phyloP scores from a whole-genome alignment of 2,329 filamentous ascomycete genomes.

The Thyridium curvatum region DNA sequence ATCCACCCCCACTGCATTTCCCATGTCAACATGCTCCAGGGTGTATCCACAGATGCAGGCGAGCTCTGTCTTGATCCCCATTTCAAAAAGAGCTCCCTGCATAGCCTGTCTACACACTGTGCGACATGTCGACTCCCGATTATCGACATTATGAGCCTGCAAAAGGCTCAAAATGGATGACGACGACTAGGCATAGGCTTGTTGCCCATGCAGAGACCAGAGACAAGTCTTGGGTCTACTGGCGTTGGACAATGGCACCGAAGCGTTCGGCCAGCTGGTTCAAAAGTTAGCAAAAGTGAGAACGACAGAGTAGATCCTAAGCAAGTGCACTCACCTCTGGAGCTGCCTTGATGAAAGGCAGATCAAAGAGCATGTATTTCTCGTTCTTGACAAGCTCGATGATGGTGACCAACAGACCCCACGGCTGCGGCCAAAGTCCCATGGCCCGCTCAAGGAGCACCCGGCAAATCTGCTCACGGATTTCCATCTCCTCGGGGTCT shows the following conservation, averaged over 20 bases:
- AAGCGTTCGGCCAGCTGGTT: slow-evolving; percentile 24
- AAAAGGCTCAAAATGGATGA: no score
- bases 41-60: no score
- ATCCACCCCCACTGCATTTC: no score
- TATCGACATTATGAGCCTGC: no score
- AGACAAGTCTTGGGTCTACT: background rate
- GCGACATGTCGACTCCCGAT: no score
- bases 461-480: slow-evolving; percentile 86
- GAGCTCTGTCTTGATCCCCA: no score
- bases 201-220: background rate
- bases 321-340: slow-evolving; percentile 61
- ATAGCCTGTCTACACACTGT: no score
- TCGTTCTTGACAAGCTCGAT: slow-evolving; percentile 88
- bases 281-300: slow-evolving; percentile 2
- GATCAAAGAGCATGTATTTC: slow-evolving; percentile 84
- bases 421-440: slow-evolving; percentile 87
- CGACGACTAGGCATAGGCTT: no score
- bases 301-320: background rate
- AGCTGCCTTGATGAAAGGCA: slow-evolving; percentile 84
- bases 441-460: slow-evolving; percentile 83
- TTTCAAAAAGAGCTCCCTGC: no score
- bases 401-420: slow-evolving; percentile 85
- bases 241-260: slow-evolving; percentile 11
- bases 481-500: slow-evolving; percentile 70
- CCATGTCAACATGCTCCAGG: no score